Evolutionary conservation across 441 rosid genomes (phyloP), one percentile per base, ranked within the genome.

Genomic region (Brassica hybrid): DNA sequence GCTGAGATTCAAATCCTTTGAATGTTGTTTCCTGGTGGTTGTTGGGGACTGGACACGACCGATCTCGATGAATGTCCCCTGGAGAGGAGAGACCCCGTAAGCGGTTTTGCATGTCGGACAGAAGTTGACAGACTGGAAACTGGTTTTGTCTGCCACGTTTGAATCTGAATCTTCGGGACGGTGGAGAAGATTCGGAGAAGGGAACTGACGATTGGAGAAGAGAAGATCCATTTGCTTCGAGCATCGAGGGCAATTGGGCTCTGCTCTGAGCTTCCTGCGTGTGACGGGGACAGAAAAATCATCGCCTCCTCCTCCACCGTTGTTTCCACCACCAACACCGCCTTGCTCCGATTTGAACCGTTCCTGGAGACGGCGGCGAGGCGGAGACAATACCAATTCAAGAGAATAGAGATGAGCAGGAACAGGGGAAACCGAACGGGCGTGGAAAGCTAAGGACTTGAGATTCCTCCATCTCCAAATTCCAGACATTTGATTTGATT

Each of bases 91-190:
- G 66, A 82, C 84, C 58, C 85, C 89, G 71, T 91, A 92, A 56
- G 97, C 96, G 0, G 96, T 85, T 83, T 90, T 92, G 78, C 97
- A 94, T 81, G 82, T 90, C 48, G 99, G 96, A 79, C 99, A 94
- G 82, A 89, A 85, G 63, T 90, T 92, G 13, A 91, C 90, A 2
- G 93, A 91, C 72, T 90, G 90, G 25, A 84, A 85, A 38, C 64
- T 79, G 23, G 59, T 56, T 32, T 70, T 58, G 32, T 27, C 16
- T 0, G 38, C 0, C 1, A 2, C 2, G 13, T 19, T 16, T 6
- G 27, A 76, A 34, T 68, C 63, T 1, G 82, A 57, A 57, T 70
- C 66, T 64, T 82, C 83, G 50, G 82, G 76, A 67, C 76, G 83
- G 52, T 74, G 78, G 48, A 75, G 80, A 80, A 71, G 83, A 84